These are phyloP conservation scores for Penstemon eatonii DNA, from an alignment of 257 asterid species.

Conservation along the genomic window DNA sequence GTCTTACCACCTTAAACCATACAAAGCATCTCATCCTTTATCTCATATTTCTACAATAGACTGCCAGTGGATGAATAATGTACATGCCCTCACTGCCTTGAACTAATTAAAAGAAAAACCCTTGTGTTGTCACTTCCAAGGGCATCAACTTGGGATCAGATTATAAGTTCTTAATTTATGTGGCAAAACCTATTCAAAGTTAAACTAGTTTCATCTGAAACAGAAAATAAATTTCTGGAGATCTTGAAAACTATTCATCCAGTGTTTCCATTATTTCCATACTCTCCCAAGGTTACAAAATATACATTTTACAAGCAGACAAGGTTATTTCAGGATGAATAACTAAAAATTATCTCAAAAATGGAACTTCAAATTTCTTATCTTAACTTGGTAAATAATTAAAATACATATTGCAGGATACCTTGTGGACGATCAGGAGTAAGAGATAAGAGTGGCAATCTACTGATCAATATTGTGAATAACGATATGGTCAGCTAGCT, in stretches of 20 bases:
- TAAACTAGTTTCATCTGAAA: conserved; percentile 8
- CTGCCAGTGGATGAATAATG: not conserved
- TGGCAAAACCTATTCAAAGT: not conserved
- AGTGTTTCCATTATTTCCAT: not conserved
- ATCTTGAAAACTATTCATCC: not conserved
- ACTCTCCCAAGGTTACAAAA: not conserved
- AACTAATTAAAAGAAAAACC: not conserved
- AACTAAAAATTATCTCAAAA: not conserved
- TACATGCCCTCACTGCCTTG: not conserved
- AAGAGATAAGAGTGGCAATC: not conserved
- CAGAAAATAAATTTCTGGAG: not conserved
- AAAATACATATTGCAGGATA: too few species aligned
- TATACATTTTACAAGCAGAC: not conserved
- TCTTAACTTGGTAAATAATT: not conserved
- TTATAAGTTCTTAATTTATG: not conserved
- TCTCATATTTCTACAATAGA: too few species aligned
- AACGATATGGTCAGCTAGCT: not conserved
- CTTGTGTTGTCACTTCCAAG: not conserved
- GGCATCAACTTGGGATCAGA: not conserved
- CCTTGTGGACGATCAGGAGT: too few species aligned
- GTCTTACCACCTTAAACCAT: too few species aligned
- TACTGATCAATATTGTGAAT: not conserved
- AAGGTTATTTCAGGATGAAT: not conserved
- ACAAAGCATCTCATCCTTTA: too few species aligned
- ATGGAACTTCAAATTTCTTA: conserved; percentile 5